Evolutionary conservation across 2,329 filamentous ascomycete genomes (phyloP), one percentile per base, ranked within the genome.

Genomic region (Aspergillus alliaceus): DNA sequence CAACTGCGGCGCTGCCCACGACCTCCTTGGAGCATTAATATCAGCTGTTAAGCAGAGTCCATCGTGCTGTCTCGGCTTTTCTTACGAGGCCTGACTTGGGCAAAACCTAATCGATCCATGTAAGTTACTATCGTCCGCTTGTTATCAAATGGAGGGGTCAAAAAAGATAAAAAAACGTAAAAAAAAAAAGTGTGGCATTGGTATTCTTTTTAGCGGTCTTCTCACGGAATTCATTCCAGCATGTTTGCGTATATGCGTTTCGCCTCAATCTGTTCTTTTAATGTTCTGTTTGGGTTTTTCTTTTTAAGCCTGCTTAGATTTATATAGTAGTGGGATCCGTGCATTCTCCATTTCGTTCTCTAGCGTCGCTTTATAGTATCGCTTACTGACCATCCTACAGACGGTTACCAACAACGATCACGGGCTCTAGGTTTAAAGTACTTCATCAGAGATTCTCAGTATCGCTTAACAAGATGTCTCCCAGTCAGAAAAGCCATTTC

Each of bases 401-500:
- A 64, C 56, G 62, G 44, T 56, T 60, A 53, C 63, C 58, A 58
- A 60, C 53, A 60, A 59, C 59, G 27, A 63, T 59, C 57, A 61
- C 58, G 61, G 60, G 57, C 54, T 58, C 48, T 50, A 47, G 51
- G 51, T 48, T 46, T 46, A 7, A 61, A 27, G 35, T 46, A 14
- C 54, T 57, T 39, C 34, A 27, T 31, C 47, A 39, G 24, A 59
- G 54, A 32, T 53, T 54, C 46, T 54, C 56, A 53, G 37, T 37
- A 58, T 64, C 65, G 55, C 60, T 66, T 54, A 59, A 57, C 68
- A 82, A 71, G 39, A 90, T 90, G 87, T 77, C 84, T 55, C 76
- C 79, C 65, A 69, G 71, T 51, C 72, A 79, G 52, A 77, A 77
- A 56, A 71, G 71, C 61, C 84, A 88, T 69, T 98, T 98, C 77